Conservation (phyloP, 352 stramenopile species). For the Pythium folliculosum region DNA sequence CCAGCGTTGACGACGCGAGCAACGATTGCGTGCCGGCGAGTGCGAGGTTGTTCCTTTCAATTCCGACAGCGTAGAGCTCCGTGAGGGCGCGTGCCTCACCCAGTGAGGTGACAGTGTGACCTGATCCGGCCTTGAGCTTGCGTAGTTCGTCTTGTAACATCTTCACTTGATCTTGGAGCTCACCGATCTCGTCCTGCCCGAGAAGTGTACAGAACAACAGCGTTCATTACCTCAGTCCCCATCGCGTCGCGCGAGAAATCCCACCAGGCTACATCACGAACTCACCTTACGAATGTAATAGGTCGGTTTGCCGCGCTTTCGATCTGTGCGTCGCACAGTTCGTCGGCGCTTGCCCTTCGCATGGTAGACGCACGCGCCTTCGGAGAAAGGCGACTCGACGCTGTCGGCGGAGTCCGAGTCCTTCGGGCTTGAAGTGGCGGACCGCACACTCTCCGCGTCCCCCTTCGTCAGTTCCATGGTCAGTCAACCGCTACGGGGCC, state of each 20-base stretch:
- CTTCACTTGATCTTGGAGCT: slow-evolving; percentile 1
- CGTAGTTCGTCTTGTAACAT: not conserved
- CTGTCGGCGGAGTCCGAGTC: not conserved
- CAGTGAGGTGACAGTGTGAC: not conserved
- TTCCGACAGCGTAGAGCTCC: not conserved
- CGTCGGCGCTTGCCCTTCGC: not conserved
- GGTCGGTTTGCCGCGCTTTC: slow-evolving; percentile 16
- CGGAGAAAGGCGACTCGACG: not conserved
- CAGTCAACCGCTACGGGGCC: no score
- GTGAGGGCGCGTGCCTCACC: not conserved
- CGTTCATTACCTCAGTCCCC: no score
- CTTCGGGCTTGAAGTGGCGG: no score
- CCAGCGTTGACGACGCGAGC: not conserved
- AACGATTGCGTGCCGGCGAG: slow-evolving; percentile 3
- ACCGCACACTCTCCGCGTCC: no score
- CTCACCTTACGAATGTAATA: slow-evolving; percentile 22
- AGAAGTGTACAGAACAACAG: no score
- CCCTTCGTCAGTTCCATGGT: no score
- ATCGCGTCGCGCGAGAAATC: no score
- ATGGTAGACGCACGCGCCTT: not conserved
- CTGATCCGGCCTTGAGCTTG: not conserved
- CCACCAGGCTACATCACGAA: not conserved
- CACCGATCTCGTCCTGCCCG: slow-evolving; percentile 7
- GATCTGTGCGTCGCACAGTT: not conserved
- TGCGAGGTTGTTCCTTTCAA: slow-evolving; percentile 7